These are phyloP conservation scores for Pholiota molesta DNA, from an alignment of 768 basidiomycete species.

Conservation along the genomic window DNA sequence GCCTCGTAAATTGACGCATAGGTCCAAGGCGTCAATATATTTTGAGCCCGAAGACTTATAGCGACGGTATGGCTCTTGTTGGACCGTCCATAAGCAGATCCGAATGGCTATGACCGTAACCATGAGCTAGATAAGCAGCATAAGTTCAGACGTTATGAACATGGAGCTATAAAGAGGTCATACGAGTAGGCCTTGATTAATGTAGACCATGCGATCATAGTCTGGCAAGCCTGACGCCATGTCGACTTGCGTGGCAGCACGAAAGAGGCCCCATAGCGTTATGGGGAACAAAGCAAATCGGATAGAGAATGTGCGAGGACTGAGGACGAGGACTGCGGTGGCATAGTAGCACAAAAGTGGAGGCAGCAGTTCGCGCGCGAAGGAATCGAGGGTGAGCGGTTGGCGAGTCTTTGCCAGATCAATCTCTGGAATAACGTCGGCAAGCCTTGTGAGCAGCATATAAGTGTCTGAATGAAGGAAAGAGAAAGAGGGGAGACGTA, in stretches of 20 bases:
- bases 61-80: constrained; percentile 35
- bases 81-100: constrained; percentile 43
- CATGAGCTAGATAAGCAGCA: constrained; percentile 32
- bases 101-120: constrained; percentile 40
- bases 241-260: constrained; percentile 46
- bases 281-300: constrained; percentile 53
- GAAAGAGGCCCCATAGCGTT: constrained; percentile 45
- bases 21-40: constrained; percentile 49
- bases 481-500: background rate
- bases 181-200: constrained; percentile 51
- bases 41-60: constrained; percentile 21
- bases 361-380: constrained; percentile 42
- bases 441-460: background rate
- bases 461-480: too few species aligned
- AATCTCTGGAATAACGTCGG: constrained; percentile 3
- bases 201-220: constrained; percentile 36
- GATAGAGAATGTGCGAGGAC: constrained; percentile 44
- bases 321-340: constrained; percentile 55
- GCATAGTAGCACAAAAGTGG: constrained; percentile 48
- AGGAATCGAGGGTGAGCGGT: constrained; percentile 36
- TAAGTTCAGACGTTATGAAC: background rate
- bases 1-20: constrained; percentile 56
- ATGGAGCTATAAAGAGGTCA: constrained; percentile 23
- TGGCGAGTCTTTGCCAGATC: constrained; percentile 29
- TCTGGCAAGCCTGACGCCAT: constrained; percentile 35